Conservation (phyloP, 208 protist genomes). For the Leishmania gerbilli region DNA sequence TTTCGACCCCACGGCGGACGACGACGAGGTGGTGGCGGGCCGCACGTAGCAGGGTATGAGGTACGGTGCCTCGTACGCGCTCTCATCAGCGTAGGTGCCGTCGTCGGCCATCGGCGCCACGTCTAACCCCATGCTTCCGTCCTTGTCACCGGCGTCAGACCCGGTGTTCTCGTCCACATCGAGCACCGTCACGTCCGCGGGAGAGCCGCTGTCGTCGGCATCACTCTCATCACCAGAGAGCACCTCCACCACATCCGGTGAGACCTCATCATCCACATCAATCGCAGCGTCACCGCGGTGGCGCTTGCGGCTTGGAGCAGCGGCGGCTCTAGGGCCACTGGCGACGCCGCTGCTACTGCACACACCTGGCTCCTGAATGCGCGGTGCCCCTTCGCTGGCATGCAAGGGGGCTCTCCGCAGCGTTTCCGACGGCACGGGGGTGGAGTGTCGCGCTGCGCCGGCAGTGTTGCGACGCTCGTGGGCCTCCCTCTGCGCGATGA, state of each 20-base stretch:
- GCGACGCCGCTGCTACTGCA: not conserved
- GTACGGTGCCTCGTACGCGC: slow-evolving; percentile 20
- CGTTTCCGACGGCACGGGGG: not conserved
- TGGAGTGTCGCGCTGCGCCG: not conserved
- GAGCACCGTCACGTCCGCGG: slow-evolving; percentile 11
- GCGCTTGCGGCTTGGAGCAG: slow-evolving; percentile 22
- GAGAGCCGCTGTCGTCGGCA: not conserved
- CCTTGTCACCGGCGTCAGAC: not conserved
- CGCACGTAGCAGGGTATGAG: slow-evolving; percentile 29
- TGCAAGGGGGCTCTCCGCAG: not conserved
- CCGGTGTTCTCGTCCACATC: slow-evolving; percentile 10
- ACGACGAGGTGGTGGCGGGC: not conserved
- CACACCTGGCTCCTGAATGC: not conserved
- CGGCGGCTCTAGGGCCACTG: not conserved
- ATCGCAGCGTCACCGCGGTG: slow-evolving; percentile 24
- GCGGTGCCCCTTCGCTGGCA: not conserved
- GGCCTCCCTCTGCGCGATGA: slow-evolving; percentile 8
- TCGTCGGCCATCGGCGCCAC: slow-evolving; percentile 6
- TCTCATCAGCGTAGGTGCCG: slow-evolving; percentile 3
- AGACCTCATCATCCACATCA: slow-evolving; percentile 32
- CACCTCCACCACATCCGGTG: slow-evolving; percentile 21
- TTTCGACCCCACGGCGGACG: not conserved
- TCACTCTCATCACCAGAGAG: slow-evolving; percentile 16
- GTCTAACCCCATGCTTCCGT: not conserved
- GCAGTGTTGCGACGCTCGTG: not conserved